A percentile compares a stretch with the other conserved stretches of the same genome.
phyloP scores from a whole-genome alignment of 768 basidiomycete species.

The Termitomyces sp. region DNA sequence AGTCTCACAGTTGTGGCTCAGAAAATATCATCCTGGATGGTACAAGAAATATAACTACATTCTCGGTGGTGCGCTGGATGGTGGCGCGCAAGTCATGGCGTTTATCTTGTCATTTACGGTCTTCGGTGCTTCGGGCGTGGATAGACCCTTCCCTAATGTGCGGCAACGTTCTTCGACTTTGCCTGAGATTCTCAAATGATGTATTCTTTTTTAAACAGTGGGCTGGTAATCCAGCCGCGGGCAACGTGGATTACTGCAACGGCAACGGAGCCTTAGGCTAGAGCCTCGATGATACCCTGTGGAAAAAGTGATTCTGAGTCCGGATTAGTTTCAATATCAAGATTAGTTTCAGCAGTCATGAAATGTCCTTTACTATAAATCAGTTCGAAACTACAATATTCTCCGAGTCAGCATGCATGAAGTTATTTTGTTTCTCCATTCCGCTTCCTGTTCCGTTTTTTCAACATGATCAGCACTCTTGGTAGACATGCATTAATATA shows the following conservation, averaged over 20 bases:
- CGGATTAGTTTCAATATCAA: no score
- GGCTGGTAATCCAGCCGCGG: conserved; percentile 47
- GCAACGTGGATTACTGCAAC: conserved; percentile 9
- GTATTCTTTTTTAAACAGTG: conserved; percentile 24
- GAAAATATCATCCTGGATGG: conserved; percentile 56
- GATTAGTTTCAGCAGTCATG: no score
- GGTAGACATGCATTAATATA: no score
- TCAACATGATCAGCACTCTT: no score
- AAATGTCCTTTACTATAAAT: no score
- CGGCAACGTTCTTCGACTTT: conserved; percentile 9
- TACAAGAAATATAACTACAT: conserved; percentile 64
- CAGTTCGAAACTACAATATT: no score
- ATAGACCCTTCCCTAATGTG: conserved; percentile 42
- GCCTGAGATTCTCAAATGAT: neutral
- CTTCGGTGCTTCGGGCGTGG: conserved; percentile 44
- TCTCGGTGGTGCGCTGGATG: conserved; percentile 31
- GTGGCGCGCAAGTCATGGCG: conserved; percentile 61
- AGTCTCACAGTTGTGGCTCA: conserved; percentile 54
- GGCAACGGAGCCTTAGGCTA: no score
- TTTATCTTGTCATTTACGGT: conserved; percentile 62
- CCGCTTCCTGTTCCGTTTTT: no score
- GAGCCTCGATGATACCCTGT: no score
- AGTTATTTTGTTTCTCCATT: no score
- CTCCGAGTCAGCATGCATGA: no score
- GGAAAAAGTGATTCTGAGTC: no score